Evolutionary conservation across 1,284 basidiomycete genomes (phyloP).

Genomic region (Mycena sp.): DNA sequence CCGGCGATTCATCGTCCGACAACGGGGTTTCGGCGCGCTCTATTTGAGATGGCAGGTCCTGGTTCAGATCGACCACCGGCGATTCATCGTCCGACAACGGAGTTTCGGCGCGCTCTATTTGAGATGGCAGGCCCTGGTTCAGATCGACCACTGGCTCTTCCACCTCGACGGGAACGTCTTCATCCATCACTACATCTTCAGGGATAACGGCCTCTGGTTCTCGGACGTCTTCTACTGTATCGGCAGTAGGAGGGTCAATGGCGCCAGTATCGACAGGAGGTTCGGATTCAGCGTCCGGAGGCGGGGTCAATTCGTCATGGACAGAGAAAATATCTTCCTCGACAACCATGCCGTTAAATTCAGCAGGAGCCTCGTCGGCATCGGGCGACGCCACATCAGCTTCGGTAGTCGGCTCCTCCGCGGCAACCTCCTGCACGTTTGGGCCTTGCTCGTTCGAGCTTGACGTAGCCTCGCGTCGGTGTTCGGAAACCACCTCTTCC

Average conservation of each 20-base stretch:
- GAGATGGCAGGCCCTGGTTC: too few relatives aligned
- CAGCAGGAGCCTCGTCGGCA: constrained; percentile 10
- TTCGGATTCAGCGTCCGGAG: constrained; percentile 4
- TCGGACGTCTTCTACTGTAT: not conserved
- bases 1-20: not conserved
- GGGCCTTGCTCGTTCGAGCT: constrained; percentile 19
- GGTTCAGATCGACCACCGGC: too few relatives aligned
- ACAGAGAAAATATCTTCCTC: constrained; percentile 33
- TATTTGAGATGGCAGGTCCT: too few relatives aligned
- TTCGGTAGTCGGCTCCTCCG: constrained; percentile 30
- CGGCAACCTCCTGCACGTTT: constrained; percentile 24
- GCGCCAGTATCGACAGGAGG: not conserved
- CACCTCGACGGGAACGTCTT: constrained; percentile 4
- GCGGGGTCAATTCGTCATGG: constrained; percentile 34
- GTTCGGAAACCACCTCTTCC: constrained; percentile 21
- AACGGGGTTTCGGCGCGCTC: not conserved
- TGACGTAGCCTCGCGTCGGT: constrained; percentile 16
- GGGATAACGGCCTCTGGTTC: not conserved
- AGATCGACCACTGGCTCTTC: too few relatives aligned
- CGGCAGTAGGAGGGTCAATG: not conserved
- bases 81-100: too few relatives aligned
- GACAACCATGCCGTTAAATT: constrained; percentile 21
- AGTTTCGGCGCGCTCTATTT: too few relatives aligned
- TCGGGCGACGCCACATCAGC: constrained; percentile 27
- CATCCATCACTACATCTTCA: constrained; percentile 26